Conservation (phyloP, 2,329 filamentous ascomycete genomes). For the Herpotrichia juniperi region DNA sequence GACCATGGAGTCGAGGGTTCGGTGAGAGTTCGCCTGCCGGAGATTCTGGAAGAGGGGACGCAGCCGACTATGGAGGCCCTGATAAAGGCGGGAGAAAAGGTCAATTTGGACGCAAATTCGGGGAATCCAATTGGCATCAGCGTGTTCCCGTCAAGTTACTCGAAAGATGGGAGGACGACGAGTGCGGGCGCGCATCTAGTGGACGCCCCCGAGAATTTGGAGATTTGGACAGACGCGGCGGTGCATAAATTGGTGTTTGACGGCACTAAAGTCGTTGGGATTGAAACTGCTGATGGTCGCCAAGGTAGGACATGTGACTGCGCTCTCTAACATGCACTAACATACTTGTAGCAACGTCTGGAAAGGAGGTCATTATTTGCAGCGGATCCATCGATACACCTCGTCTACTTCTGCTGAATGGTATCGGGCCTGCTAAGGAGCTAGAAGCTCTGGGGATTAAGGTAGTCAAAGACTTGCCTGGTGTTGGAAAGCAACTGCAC, state of each 20-base stretch:
- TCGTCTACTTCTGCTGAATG: conserved; percentile 54
- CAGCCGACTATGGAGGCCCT: conserved; percentile 61
- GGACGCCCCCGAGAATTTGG: conserved; percentile 58
- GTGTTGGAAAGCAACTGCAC: conserved; percentile 53
- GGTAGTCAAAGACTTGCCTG: conserved; percentile 47
- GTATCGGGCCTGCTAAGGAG: conserved; percentile 53
- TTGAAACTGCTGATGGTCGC: conserved; percentile 34
- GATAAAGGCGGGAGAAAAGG: conserved; percentile 58
- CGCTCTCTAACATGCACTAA: neutral
- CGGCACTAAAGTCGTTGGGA: conserved; percentile 34
- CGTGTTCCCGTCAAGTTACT: conserved; percentile 46
- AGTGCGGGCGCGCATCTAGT: conserved; percentile 44
- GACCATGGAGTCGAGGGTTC: conserved; percentile 54
- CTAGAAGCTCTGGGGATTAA: conserved; percentile 51
- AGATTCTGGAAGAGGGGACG: conserved; percentile 64
- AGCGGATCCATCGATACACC: conserved; percentile 43
- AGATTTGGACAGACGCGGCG: conserved; percentile 55
- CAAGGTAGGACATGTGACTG: conserved; percentile 27
- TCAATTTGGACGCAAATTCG: conserved; percentile 61
- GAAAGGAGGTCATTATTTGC: conserved; percentile 44
- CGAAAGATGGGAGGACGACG: conserved; percentile 36
- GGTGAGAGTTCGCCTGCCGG: conserved; percentile 48
- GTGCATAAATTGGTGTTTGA: conserved; percentile 46
- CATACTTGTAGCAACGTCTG: conserved; percentile 20
- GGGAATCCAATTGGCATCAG: conserved; percentile 37